These are phyloP conservation scores for Metschnikowia henanensis DNA, from an alignment of 805 yeast genomes.

Conservation along the genomic window DNA sequence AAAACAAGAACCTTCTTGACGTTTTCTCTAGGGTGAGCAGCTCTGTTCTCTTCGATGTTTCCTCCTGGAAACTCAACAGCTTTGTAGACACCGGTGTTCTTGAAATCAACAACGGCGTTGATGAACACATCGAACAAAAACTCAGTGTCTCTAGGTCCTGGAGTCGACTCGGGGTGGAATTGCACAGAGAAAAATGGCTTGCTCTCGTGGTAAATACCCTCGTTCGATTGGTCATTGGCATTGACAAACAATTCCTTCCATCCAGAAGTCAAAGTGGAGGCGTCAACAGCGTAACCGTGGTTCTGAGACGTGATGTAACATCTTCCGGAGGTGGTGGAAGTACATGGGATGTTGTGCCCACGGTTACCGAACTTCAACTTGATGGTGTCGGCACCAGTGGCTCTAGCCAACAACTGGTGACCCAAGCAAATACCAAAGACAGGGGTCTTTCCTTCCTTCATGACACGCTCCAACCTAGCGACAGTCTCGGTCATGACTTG, in stretches of 20 bases:
- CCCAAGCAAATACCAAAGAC: constrained; percentile 98
- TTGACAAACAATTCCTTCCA: constrained; percentile 96
- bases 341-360: constrained; percentile 98
- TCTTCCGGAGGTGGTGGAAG: constrained; percentile 85
- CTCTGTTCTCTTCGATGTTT: constrained; percentile 64
- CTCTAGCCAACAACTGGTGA: constrained; percentile 94
- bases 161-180: constrained; percentile 99
- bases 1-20: constrained; percentile 91
- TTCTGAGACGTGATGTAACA: constrained; percentile 99
- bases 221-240: constrained; percentile 96
- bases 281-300: constrained; percentile 98
- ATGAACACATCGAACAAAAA: constrained; percentile 94
- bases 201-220: constrained; percentile 90
- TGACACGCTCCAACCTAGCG: constrained; percentile 53
- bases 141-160: constrained; percentile 99
- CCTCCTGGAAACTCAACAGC: constrained; percentile 95
- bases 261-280: constrained; percentile 64
- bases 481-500: constrained; percentile 74
- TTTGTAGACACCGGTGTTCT: constrained; percentile 57
- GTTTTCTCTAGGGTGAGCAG: constrained; percentile 72
- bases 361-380: constrained; percentile 98
- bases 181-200: constrained; percentile 96
- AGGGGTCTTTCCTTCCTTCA: constrained; percentile 75
- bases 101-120: constrained; percentile 68
- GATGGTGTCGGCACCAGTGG: constrained; percentile 89